Conservation (phyloP, 163 green algal species). For the Chlorella variabilis region DNA sequence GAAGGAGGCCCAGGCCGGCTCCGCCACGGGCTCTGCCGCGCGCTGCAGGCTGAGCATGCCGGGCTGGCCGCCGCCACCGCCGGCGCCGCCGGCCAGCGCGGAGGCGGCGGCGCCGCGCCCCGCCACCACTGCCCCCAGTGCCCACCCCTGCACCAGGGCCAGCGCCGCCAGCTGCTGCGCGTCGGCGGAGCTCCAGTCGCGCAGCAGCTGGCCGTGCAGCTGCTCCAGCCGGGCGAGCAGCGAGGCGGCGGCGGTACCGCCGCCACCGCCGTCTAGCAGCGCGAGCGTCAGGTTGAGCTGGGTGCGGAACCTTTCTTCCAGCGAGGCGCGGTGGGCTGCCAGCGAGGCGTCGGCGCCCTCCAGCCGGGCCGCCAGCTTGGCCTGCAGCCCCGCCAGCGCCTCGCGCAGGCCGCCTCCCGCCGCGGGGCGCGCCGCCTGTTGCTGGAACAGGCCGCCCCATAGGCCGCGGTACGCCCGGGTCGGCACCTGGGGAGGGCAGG, state of each 20-base stretch:
- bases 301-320: not conserved
- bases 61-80: not conserved
- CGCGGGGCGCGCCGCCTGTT: not conserved
- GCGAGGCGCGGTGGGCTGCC: not conserved
- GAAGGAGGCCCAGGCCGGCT: constrained; percentile 27
- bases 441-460: constrained; percentile 26
- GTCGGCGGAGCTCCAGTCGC: not conserved
- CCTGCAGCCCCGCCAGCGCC: constrained; percentile 1
- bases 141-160: constrained; percentile 32
- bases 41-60: not conserved
- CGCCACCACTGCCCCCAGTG: constrained; percentile 5
- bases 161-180: constrained; percentile 1
- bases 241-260: not conserved
- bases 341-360: not conserved
- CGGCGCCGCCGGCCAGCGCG: not conserved
- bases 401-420: not conserved
- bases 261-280: not conserved
- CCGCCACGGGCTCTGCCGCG: not conserved
- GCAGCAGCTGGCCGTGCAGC: not conserved
- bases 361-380: not conserved
- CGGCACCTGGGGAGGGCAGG: not conserved
- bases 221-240: not conserved
- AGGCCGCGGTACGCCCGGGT: constrained; percentile 11
- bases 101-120: not conserved
- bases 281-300: not conserved